Conservation (phyloP, 1,284 basidiomycete genomes). For the Pseudozyma pruni region DNA sequence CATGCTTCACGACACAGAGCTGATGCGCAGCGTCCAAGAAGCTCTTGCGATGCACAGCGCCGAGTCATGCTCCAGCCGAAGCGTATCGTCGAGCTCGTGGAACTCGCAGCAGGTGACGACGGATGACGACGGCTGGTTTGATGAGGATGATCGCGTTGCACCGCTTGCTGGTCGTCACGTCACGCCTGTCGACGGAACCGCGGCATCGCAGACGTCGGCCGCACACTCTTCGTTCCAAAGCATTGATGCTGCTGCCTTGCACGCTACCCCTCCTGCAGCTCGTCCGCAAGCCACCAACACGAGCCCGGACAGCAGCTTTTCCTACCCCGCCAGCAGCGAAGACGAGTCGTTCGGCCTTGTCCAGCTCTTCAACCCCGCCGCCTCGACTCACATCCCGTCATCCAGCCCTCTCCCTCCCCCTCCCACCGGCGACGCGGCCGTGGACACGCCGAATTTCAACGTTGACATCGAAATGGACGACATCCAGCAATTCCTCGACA, state of each 20-base stretch:
- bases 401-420: neutral
- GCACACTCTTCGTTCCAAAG: neutral
- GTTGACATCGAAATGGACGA: constrained; percentile 22
- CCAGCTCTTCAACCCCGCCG: constrained; percentile 8
- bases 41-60: constrained; percentile 8
- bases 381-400: constrained; percentile 3
- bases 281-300: neutral
- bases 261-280: too few relatives aligned
- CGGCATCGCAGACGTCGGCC: neutral
- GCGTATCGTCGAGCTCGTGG: constrained; percentile 20
- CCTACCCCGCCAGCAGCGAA: neutral
- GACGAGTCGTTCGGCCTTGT: constrained; percentile 5
- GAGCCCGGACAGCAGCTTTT: neutral
- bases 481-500: constrained; percentile 13
- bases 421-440: neutral
- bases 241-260: neutral
- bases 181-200: neutral
- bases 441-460: constrained; percentile 3
- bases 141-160: constrained; percentile 19
- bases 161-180: neutral
- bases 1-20: neutral
- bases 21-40: constrained; percentile 22
- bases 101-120: constrained; percentile 4
- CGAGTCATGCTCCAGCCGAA: neutral
- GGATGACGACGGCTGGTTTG: constrained; percentile 42